phyloP scores from a whole-genome alignment of 2,329 filamentous ascomycete species.

The Aspergillus sp. region DNA sequence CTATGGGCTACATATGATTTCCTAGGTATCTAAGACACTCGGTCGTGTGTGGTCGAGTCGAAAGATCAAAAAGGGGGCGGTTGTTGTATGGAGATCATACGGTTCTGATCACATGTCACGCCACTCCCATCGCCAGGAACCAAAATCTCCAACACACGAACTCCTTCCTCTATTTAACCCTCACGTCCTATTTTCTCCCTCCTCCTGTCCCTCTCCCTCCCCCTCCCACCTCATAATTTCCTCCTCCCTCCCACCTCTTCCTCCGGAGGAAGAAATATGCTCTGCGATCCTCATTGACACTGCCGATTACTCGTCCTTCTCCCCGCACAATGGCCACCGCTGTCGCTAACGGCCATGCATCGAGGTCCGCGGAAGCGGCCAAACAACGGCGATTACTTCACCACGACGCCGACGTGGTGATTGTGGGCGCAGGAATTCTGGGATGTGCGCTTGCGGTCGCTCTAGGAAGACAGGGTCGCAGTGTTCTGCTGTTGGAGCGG shows the following conservation, averaged over 20 bases:
- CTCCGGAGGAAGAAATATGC: constrained; percentile 19
- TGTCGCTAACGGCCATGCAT: constrained; percentile 21
- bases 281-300: constrained; percentile 10
- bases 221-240: not conserved
- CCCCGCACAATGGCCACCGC: constrained; percentile 25
- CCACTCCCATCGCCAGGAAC: not conserved
- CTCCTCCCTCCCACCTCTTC: not conserved
- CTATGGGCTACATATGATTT: no score
- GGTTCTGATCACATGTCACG: not conserved
- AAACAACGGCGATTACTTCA: constrained; percentile 52
- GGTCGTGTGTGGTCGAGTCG: no score
- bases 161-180: not conserved
- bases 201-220: constrained; percentile 5
- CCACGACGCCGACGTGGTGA: constrained; percentile 75
- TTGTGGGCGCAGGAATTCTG: constrained; percentile 87
- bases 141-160: not conserved
- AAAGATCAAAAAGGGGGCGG: no score
- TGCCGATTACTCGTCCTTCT: constrained; percentile 10
- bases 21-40: no score
- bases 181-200: constrained; percentile 6
- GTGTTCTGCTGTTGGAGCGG: constrained; percentile 83
- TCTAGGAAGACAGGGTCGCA: constrained; percentile 83
- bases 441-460: constrained; percentile 84
- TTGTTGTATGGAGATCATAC: not conserved
- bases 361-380: constrained; percentile 21